Conservation (phyloP, 2,329 filamentous ascomycete genomes). For the Daldinia sp. region DNA sequence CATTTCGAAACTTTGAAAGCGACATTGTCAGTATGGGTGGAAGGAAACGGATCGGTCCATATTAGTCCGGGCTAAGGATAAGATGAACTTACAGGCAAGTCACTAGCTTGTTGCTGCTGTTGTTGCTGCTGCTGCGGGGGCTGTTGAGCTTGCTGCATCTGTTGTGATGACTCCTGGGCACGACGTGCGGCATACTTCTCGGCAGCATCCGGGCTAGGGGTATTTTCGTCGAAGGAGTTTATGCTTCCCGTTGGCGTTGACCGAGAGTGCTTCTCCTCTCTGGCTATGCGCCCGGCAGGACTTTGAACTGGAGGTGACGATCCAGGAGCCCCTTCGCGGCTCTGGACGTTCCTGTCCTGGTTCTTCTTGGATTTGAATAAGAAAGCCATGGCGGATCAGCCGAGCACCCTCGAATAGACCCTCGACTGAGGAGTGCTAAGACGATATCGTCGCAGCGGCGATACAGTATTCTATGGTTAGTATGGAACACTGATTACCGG, state of each 20-base stretch:
- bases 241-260: constrained; percentile 81
- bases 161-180: constrained; percentile 61
- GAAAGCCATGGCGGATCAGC: constrained; percentile 73
- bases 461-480: constrained; percentile 19
- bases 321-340: constrained; percentile 60
- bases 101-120: constrained; percentile 45
- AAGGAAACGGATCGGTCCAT: not conserved
- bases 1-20: constrained; percentile 60
- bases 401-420: constrained; percentile 48
- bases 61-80: not conserved
- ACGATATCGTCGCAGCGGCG: constrained; percentile 24
- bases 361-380: constrained; percentile 85
- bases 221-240: constrained; percentile 71
- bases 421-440: constrained; percentile 41
- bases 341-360: constrained; percentile 67
- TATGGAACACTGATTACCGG: constrained; percentile 6
- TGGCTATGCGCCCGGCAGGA: constrained; percentile 56
- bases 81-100: constrained; percentile 50
- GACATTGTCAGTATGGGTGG: constrained; percentile 15
- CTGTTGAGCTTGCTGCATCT: constrained; percentile 48
- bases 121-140: constrained; percentile 45
- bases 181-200: constrained; percentile 65
- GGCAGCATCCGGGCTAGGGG: constrained; percentile 67
- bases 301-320: constrained; percentile 60
- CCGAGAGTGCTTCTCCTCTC: constrained; percentile 66